Percentiles rank a stretch among this genome's conserved stretches.
Evolutionary conservation across 164 flowering plant genomes (phyloP).

Genomic region (Macadamia tetraphylla): DNA sequence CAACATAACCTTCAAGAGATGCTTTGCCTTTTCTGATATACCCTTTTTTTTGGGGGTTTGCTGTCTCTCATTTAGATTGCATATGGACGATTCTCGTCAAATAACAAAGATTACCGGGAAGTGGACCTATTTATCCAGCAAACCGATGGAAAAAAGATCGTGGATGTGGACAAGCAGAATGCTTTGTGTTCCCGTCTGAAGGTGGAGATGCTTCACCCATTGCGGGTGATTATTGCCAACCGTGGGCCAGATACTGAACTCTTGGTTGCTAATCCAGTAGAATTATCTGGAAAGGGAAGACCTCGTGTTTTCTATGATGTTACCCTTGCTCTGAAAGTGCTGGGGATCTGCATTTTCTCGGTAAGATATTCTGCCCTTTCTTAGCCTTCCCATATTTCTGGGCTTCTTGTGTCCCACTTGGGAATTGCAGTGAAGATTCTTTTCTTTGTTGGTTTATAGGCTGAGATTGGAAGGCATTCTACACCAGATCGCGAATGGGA

Average conservation of each 20-base stretch:
- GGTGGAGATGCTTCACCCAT: slow-evolving; percentile 71
- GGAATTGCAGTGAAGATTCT: neutral
- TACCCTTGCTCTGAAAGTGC: slow-evolving; percentile 67
- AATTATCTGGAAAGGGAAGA: slow-evolving; percentile 74
- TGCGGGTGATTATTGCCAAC: slow-evolving; percentile 51
- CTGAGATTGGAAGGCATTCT: slow-evolving; percentile 74
- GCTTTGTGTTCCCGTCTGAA: slow-evolving; percentile 46
- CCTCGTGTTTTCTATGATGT: slow-evolving; percentile 82
- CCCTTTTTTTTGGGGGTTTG: too few relatives aligned
- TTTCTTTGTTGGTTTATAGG: slow-evolving; percentile 35
- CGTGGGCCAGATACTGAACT: slow-evolving; percentile 87
- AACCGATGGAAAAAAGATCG: slow-evolving; percentile 63
- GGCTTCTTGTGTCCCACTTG: neutral
- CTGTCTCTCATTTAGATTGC: slow-evolving; percentile 38
- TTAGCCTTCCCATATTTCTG: neutral
- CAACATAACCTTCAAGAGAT: too few relatives aligned
- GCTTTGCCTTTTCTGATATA: neutral
- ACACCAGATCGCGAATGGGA: slow-evolving; percentile 75
- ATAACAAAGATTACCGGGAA: slow-evolving; percentile 43
- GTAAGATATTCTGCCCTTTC: slow-evolving; percentile 30
- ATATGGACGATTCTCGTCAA: slow-evolving; percentile 61
- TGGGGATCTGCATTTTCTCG: slow-evolving; percentile 75
- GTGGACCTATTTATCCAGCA: slow-evolving; percentile 65
- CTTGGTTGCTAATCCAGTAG: slow-evolving; percentile 87
- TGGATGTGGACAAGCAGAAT: slow-evolving; percentile 55